Percentiles rank a stretch among this genome's conserved stretches.
These are phyloP conservation scores for Pneumocystis jirovecii DNA, from an alignment of 1,139 yeast species.

Conservation along the genomic window DNA sequence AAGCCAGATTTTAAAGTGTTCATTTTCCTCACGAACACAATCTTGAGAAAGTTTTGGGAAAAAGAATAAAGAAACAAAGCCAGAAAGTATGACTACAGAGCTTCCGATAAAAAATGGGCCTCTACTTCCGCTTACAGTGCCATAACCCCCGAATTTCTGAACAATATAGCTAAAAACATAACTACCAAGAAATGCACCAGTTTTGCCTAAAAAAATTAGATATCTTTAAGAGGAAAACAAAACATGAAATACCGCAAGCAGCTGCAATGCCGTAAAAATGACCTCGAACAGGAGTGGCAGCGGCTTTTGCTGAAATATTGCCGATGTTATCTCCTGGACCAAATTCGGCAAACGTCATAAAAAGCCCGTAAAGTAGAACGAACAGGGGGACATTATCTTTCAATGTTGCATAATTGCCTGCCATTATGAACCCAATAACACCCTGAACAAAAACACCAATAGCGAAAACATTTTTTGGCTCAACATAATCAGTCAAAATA, in stretches of 20 bases:
- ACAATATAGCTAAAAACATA: constrained; percentile 66
- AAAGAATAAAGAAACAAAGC: constrained; percentile 49
- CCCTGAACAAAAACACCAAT: constrained; percentile 62
- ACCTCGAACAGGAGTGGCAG: constrained; percentile 79
- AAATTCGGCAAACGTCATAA: constrained; percentile 74
- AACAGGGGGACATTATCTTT: constrained; percentile 53
- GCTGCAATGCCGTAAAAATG: constrained; percentile 85
- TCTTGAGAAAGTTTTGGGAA: constrained; percentile 75
- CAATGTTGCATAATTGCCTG: constrained; percentile 47
- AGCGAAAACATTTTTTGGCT: constrained; percentile 67
- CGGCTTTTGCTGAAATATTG: constrained; percentile 68
- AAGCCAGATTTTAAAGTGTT: constrained; percentile 50
- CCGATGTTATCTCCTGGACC: constrained; percentile 94
- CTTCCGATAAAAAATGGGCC: constrained; percentile 78
- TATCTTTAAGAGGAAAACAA: neutral
- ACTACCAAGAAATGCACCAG: constrained; percentile 86
- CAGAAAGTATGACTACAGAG: constrained; percentile 59
- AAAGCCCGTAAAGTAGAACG: constrained; percentile 75
- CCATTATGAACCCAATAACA: constrained; percentile 72
- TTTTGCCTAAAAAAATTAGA: constrained; percentile 40
- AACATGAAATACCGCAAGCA: constrained; percentile 27
- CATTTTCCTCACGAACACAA: constrained; percentile 66
- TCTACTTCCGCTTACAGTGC: constrained; percentile 38
- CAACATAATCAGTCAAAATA: constrained; percentile 44
- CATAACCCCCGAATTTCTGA: constrained; percentile 32